These are phyloP conservation scores for Kwoniella shivajii DNA, from an alignment of 1,284 basidiomycete species.

Conservation along the genomic window DNA sequence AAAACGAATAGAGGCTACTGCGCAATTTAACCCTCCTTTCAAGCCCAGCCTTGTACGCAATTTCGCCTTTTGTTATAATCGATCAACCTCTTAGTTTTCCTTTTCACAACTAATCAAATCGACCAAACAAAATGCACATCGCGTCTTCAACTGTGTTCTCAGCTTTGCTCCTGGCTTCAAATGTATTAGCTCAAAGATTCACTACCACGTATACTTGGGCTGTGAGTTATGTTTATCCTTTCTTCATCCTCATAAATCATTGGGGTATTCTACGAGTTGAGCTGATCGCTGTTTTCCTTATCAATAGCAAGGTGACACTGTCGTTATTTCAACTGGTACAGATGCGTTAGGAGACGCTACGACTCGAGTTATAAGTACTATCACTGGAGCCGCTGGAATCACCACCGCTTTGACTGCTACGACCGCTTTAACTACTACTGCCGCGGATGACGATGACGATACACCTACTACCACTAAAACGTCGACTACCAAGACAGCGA, in stretches of 20 bases:
- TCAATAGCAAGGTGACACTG: conserved; percentile 36
- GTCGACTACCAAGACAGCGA: conserved; percentile 5
- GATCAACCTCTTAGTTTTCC: not conserved
- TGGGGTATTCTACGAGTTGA: not conserved
- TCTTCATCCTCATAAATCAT: not conserved
- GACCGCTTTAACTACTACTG: conserved; percentile 11
- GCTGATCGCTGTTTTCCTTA: not conserved
- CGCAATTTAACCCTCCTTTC: too few relatives aligned
- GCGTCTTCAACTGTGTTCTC: conserved; percentile 9
- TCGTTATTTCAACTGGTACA: conserved; percentile 34
- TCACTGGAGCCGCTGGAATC: conserved; percentile 8
- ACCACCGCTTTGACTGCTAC: conserved; percentile 7
- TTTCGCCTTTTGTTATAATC: not conserved
- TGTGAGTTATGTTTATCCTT: conserved; percentile 13
- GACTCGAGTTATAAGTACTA: conserved; percentile 26
- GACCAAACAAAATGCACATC: conserved; percentile 8
- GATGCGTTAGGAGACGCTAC: conserved; percentile 28
- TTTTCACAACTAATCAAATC: not conserved
- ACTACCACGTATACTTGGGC: conserved; percentile 20
- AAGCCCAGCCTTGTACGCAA: too few relatives aligned
- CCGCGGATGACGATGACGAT: conserved; percentile 11
- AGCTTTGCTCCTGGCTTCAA: conserved; percentile 10
- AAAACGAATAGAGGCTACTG: too few relatives aligned
- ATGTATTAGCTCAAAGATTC: conserved; percentile 7
- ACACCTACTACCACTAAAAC: conserved; percentile 13